Conservation (phyloP, 1,139 yeast species). For the Scheffersomyces stambukii region DNA sequence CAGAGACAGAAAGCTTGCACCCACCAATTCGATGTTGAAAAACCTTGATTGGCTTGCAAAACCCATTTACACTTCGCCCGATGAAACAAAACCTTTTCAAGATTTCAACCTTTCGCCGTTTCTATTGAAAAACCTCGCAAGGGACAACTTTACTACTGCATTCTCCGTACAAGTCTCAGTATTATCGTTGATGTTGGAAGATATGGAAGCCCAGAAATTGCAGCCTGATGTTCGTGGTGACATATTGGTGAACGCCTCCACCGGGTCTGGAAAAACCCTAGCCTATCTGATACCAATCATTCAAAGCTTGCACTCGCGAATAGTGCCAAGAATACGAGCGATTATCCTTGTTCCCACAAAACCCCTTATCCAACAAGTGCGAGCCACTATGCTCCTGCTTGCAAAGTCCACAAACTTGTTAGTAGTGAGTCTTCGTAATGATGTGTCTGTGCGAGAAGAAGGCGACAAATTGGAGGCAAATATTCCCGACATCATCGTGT, state of each 20-base stretch:
- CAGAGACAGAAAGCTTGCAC: conserved; percentile 39
- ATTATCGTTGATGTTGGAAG: conserved; percentile 52
- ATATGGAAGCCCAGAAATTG: conserved; percentile 40
- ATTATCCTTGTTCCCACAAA: conserved; percentile 85
- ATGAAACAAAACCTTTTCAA: conserved; percentile 34
- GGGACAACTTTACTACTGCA: conserved; percentile 49
- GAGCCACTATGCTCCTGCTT: conserved; percentile 54
- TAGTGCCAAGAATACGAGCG: conserved; percentile 73
- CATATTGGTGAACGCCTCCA: conserved; percentile 83
- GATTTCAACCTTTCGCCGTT: conserved; percentile 37
- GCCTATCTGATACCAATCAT: conserved; percentile 85
- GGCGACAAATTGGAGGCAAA: conserved; percentile 38
- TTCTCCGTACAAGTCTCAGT: conserved; percentile 79
- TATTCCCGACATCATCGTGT: conserved; percentile 72
- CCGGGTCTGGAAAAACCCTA: conserved; percentile 95
- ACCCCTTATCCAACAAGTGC: conserved; percentile 82
- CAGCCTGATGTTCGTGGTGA: conserved; percentile 67
- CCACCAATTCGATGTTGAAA: conserved; percentile 36
- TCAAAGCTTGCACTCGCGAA: conserved; percentile 57
- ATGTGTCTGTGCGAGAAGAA: conserved; percentile 66
- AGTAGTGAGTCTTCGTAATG: conserved; percentile 54
- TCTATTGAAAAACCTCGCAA: conserved; percentile 44
- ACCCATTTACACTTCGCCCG: conserved; percentile 55
- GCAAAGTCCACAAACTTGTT: conserved; percentile 65
- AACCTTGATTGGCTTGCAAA: conserved; percentile 62